phyloP scores from a whole-genome alignment of 106 monocot genomes.

The Phalaenopsis aphrodite region DNA sequence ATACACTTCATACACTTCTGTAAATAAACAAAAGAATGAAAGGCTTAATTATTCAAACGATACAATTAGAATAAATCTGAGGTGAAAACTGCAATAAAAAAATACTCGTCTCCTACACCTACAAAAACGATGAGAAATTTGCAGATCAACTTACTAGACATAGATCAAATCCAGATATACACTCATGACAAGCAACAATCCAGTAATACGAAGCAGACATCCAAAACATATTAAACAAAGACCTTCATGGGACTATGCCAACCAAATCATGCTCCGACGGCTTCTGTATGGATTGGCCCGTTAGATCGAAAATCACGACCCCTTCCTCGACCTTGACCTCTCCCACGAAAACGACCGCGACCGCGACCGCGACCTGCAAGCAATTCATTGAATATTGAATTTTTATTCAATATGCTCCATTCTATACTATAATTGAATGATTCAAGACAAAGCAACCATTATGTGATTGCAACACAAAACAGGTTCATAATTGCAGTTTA shows the following conservation, averaged over 20 bases:
- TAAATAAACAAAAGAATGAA: constrained; percentile 4
- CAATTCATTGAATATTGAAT: no score
- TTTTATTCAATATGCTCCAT: no score
- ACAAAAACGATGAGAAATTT: no score
- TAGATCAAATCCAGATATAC: neutral
- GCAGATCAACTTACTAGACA: no score
- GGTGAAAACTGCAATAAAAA: no score
- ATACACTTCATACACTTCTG: neutral
- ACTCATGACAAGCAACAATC: neutral
- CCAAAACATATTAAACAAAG: neutral
- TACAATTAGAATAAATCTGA: neutral
- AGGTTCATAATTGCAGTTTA: no score
- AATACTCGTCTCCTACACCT: no score
- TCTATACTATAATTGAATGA: no score
- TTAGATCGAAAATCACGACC: neutral
- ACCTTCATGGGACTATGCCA: neutral
- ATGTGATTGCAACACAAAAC: no score
- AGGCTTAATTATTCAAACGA: neutral
- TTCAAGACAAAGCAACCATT: no score
- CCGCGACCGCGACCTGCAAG: no score
- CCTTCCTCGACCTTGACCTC: constrained; percentile 8
- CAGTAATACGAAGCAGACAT: constrained; percentile 3
- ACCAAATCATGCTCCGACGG: no score
- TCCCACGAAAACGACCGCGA: neutral
- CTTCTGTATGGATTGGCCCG: neutral